Percentiles rank a stretch among this genome's conserved stretches.
Evolutionary conservation across 306 rosid species (phyloP).

Genomic region (Fragaria vesca): DNA sequence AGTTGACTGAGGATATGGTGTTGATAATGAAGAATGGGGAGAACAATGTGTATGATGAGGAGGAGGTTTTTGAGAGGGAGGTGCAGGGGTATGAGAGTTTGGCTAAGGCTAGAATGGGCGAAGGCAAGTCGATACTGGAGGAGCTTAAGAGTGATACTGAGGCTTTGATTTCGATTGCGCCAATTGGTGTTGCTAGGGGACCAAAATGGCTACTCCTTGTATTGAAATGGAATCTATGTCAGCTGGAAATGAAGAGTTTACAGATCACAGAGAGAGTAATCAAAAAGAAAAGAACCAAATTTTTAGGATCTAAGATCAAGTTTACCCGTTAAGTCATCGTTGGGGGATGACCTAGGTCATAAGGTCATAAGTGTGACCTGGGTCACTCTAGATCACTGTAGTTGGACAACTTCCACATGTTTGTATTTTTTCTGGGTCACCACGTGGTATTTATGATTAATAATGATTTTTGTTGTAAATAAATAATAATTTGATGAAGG

Average conservation of each 20-base stretch:
- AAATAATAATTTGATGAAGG: no score
- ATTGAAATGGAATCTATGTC: conserved; percentile 33
- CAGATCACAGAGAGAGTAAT: conserved; percentile 41
- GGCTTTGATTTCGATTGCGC: neutral
- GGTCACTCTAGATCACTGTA: no score
- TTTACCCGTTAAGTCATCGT: neutral
- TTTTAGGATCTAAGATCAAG: conserved; percentile 31
- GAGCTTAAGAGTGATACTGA: neutral
- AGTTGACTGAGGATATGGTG: conserved; percentile 88
- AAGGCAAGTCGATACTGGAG: neutral
- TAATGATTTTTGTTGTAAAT: no score
- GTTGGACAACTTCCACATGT: no score
- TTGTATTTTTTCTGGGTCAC: no score
- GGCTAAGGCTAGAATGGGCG: conserved; percentile 6
- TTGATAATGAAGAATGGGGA: conserved; percentile 98
- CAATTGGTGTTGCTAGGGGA: conserved; percentile 4
- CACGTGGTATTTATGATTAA: no score
- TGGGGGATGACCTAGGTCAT: neutral
- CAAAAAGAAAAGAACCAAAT: conserved; percentile 25
- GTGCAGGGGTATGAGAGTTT: conserved; percentile 36
- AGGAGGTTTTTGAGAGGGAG: conserved; percentile 87
- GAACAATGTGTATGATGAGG: conserved; percentile 81
- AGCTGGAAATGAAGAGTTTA: conserved; percentile 39
- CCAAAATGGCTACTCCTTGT: conserved; percentile 18
- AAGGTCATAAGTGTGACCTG: no score